These are phyloP conservation scores for Bretschneidera sinensis DNA, from an alignment of 345 rosid genomes.

Conservation along the genomic window DNA sequence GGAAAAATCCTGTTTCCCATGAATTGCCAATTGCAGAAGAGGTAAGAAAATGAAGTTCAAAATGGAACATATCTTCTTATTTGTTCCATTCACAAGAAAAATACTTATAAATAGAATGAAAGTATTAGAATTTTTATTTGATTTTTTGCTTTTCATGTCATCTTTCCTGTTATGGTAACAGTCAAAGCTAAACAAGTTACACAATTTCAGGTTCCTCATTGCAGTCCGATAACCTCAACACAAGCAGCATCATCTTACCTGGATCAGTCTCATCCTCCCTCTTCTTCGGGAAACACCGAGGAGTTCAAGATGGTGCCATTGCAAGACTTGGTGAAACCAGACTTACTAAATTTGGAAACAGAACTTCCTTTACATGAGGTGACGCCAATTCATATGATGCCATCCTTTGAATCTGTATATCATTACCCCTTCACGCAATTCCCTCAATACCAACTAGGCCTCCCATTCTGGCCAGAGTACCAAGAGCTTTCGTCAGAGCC, in stretches of 20 bases:
- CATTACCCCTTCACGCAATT: conserved; percentile 21
- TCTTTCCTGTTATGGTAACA: too few species aligned
- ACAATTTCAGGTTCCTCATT: conserved; percentile 11
- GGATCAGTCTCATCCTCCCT: conserved; percentile 8
- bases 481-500: conserved; percentile 25
- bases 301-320: conserved; percentile 21
- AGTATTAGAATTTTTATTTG: not conserved
- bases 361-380: not conserved
- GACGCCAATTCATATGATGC: too few species aligned
- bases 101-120: too few species aligned
- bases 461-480: conserved; percentile 32
- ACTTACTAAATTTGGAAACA: conserved; percentile 19
- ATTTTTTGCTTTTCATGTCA: too few species aligned
- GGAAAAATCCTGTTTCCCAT: conserved; percentile 16
- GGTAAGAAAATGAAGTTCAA: conserved; percentile 25
- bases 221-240: too few species aligned
- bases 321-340: conserved; percentile 29
- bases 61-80: too few species aligned
- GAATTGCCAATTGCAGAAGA: conserved; percentile 11
- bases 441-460: conserved; percentile 30
- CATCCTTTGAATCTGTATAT: not conserved
- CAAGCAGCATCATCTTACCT: conserved; percentile 14
- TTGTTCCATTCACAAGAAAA: too few species aligned
- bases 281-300: conserved; percentile 13
- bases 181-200: too few species aligned